Percentiles rank a stretch among this genome's conserved stretches.
These are phyloP conservation scores for Tolypocladium cylindrosporum DNA, from an alignment of 2,329 filamentous ascomycete genomes.

Conservation along the genomic window DNA sequence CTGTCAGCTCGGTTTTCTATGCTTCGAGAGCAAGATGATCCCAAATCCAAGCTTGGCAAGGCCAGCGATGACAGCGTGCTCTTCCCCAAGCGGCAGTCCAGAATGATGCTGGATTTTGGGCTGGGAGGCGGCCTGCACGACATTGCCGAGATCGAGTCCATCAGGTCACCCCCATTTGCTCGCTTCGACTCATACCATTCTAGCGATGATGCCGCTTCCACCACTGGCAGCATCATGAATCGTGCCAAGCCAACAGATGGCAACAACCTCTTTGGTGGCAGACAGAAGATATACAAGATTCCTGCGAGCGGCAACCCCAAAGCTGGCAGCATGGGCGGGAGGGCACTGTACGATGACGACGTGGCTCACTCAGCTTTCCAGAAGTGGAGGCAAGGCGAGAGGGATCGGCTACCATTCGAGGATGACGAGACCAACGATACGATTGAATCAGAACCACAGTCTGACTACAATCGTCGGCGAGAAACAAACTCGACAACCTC, in stretches of 20 bases:
- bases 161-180: slow-evolving; percentile 50
- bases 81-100: slow-evolving; percentile 70
- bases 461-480: slow-evolving; percentile 62
- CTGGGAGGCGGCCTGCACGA: slow-evolving; percentile 54
- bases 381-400: slow-evolving; percentile 55
- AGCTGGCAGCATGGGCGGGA: slow-evolving; percentile 48
- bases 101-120: slow-evolving; percentile 62
- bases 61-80: slow-evolving; percentile 92
- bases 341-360: slow-evolving; percentile 78
- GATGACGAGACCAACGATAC: slow-evolving; percentile 25
- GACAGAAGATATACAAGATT: slow-evolving; percentile 92
- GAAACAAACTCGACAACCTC: slow-evolving; percentile 84
- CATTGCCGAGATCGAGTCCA: slow-evolving; percentile 84
- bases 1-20: slow-evolving; percentile 94
- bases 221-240: slow-evolving; percentile 66
- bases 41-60: slow-evolving; percentile 79
- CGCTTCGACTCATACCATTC: slow-evolving; percentile 56
- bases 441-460: slow-evolving; percentile 37
- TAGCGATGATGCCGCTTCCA: slow-evolving; percentile 62
- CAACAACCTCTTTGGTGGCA: slow-evolving; percentile 87
- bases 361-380: slow-evolving; percentile 77
- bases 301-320: slow-evolving; percentile 38
- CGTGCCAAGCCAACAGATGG: slow-evolving; percentile 75
- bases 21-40: slow-evolving; percentile 90
- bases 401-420: slow-evolving; percentile 37